Base-by-base conservation (phyloP, 2,329 filamentous ascomycete genomes). In the Sporothrix brunneoviolacea region DNA sequence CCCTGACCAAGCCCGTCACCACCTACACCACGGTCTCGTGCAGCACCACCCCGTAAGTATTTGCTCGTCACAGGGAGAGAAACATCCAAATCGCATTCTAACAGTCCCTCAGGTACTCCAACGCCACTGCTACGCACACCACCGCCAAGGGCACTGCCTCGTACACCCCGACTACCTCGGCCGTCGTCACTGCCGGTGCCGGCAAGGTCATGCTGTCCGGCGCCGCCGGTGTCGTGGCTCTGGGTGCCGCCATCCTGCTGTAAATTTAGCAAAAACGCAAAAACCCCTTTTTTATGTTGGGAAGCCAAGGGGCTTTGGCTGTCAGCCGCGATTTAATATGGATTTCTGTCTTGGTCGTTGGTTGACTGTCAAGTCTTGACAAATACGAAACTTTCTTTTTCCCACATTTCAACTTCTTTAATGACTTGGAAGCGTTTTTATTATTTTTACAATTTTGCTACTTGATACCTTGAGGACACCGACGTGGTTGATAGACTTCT, bases 221-320 rank as follows among this genome's bases (percentile, higher is more conserved):
- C 56, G 80, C 75, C 54, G 76, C 71, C 59, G 75, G 83, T 60
- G 79, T 76, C 59, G 79, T 75, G 72, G 65, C 82, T 59, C 70
- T 82, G 65, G 80, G 75, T 63, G 64, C 82, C 55, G 78, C 75
- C 62, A 79, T 76, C 65, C 63, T 74, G 63, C 73, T 81, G 70
- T 82, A 80, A 77, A 74, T 71, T 65, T 52, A 59, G 53, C 54
- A 44, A 39, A 27, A 19, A 39, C 40, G 18, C 33, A 24, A n/a
- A n/a, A n/a, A 3, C 8, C 22, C 46, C 40, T 48, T 48, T 41
- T 43, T 48, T 43, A 48, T 51, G 44, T 38, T 54, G 52, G 52
- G 40, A 48, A 51, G 15, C 15, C 42, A 21, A 38, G 43, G 43
- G 52, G 42, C 47, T 45, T 10, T 28, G 24, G 24, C 24, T n/a